Evolutionary conservation across 164 flowering plant genomes (phyloP).

Genomic region (Aristolochia californica): DNA sequence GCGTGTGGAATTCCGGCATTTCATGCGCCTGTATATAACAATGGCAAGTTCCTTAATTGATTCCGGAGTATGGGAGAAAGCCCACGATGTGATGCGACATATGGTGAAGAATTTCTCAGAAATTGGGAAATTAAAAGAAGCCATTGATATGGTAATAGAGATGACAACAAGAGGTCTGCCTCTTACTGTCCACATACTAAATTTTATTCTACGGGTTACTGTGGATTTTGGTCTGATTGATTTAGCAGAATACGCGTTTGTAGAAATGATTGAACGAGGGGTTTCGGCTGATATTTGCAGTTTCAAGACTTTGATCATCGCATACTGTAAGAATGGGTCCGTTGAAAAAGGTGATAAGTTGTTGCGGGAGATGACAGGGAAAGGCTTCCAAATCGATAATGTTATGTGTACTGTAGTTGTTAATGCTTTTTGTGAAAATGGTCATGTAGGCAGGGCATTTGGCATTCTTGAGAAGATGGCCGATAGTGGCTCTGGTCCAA

Average conservation of each 20-base stretch:
- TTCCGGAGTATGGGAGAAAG: conserved; percentile 48
- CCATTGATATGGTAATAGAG: conserved; percentile 60
- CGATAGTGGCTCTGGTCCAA: conserved; percentile 48
- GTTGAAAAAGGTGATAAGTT: conserved; percentile 54
- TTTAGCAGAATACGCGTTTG: conserved; percentile 59
- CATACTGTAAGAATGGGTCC: conserved; percentile 43
- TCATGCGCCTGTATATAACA: conserved; percentile 74
- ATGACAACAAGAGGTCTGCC: conserved; percentile 58
- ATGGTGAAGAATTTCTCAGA: conserved; percentile 57
- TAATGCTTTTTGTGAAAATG: conserved; percentile 36
- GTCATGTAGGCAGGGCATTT: conserved; percentile 39
- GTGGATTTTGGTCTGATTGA: conserved; percentile 37
- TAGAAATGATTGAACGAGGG: conserved; percentile 72
- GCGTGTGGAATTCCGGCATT: conserved; percentile 38
- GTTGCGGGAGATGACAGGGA: conserved; percentile 45
- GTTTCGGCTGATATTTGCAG: conserved; percentile 42
- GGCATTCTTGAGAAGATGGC: conserved; percentile 49
- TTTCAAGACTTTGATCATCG: conserved; percentile 53
- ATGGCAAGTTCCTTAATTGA: conserved; percentile 41
- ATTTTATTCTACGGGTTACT: conserved; percentile 29
- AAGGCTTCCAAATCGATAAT: conserved; percentile 46
- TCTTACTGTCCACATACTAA: conserved; percentile 31
- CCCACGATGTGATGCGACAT: conserved; percentile 58
- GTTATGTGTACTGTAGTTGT: conserved; percentile 53
- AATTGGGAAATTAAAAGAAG: conserved; percentile 60